phyloP scores from a whole-genome alignment of 1,284 basidiomycete genomes.

The Uromyces viciae-fabae region DNA sequence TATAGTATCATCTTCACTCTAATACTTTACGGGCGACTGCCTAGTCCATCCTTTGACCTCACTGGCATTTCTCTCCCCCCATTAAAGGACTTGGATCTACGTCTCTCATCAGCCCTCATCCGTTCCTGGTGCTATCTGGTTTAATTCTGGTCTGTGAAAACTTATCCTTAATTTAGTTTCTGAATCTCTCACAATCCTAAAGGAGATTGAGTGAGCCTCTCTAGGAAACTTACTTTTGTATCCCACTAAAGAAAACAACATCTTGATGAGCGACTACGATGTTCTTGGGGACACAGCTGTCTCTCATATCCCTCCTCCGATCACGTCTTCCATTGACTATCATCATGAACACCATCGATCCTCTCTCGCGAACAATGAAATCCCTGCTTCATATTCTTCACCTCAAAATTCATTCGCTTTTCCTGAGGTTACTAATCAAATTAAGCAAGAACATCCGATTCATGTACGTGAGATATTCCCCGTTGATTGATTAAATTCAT shows the following conservation, averaged over 20 bases:
- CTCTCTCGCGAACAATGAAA: background rate
- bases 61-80: too few relatives aligned
- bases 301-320: background rate
- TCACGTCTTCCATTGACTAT: background rate
- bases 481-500: background rate
- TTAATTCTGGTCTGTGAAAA: background rate
- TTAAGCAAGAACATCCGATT: constrained; percentile 7
- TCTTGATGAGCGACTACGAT: constrained; percentile 16
- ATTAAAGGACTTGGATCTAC: too few relatives aligned
- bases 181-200: background rate
- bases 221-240: background rate
- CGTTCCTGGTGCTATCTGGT: background rate
- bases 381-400: background rate
- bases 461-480: background rate
- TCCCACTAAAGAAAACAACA: background rate
- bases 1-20: background rate
- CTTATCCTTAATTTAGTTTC: too few relatives aligned
- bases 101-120: constrained; percentile 4
- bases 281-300: background rate
- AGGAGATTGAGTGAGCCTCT: background rate
- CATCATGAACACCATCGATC: constrained; percentile 1
- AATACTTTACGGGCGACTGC: background rate
- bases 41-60: background rate
- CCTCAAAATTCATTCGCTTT: background rate
- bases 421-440: background rate